Conservation (phyloP, 768 basidiomycete species). For the Rhizopogon salebrosus region DNA sequence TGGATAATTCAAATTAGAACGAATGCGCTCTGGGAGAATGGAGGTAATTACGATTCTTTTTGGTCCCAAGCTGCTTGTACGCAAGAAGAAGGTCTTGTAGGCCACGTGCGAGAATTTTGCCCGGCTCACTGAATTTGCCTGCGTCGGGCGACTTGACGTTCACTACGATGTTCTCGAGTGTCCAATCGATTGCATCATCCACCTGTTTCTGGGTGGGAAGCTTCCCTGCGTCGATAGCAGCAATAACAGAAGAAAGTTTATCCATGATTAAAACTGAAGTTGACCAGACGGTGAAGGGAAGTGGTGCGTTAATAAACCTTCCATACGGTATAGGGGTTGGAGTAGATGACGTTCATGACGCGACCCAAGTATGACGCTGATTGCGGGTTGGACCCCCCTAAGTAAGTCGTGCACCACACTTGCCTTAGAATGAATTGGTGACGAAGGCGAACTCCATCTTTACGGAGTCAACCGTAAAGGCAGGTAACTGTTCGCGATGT, state of each 20-base stretch:
- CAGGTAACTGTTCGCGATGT: no score
- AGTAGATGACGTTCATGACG: not conserved
- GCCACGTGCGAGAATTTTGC: slow-evolving; percentile 44
- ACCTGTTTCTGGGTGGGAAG: slow-evolving; percentile 59
- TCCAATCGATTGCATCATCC: slow-evolving; percentile 47
- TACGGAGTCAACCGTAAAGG: no score
- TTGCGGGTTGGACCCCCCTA: no score
- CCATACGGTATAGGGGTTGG: not conserved
- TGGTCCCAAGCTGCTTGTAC: slow-evolving; percentile 46
- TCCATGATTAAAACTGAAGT: slow-evolving; percentile 42
- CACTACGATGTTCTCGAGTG: slow-evolving; percentile 44
- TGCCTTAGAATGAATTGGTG: no score
- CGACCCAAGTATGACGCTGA: not conserved
- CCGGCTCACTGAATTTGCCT: slow-evolving; percentile 49
- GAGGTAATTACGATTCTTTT: slow-evolving; percentile 50
- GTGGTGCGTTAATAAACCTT: not conserved
- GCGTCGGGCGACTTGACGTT: slow-evolving; percentile 35
- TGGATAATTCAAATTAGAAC: not conserved
- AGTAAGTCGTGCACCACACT: no score
- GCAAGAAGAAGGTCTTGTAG: slow-evolving; percentile 50
- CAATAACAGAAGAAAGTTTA: slow-evolving; percentile 53
- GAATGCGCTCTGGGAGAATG: not conserved
- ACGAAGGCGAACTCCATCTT: no score
- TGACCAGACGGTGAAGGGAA: not conserved
- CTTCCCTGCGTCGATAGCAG: slow-evolving; percentile 68